phyloP scores from a whole-genome alignment of 805 yeast genomes.

The Kodamaea kaohsiungensis region DNA sequence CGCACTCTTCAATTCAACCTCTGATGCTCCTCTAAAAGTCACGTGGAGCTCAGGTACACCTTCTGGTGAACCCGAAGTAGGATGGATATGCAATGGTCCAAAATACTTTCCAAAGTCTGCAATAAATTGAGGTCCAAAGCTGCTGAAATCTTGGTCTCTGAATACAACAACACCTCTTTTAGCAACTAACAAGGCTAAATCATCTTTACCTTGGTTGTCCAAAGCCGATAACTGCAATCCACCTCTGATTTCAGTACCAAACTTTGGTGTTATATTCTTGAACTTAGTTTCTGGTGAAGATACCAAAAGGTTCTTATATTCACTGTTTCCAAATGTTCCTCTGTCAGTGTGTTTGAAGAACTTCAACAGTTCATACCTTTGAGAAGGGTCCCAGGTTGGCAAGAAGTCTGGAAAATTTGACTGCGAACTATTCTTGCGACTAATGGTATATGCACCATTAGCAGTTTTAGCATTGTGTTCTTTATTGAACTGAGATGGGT shows the following conservation, averaged over 20 bases:
- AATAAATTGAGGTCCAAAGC: conserved; percentile 45
- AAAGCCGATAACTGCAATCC: conserved; percentile 33
- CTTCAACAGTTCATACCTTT: conserved; percentile 29
- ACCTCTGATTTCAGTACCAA: conserved; percentile 29
- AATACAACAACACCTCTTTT: conserved; percentile 37
- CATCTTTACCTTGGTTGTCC: conserved; percentile 29
- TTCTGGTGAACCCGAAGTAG: conserved; percentile 69
- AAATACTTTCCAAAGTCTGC: conserved; percentile 62
- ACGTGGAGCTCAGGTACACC: conserved; percentile 65
- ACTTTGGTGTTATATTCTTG: conserved; percentile 31
- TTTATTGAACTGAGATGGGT: conserved; percentile 25
- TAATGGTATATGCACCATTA: conserved; percentile 30
- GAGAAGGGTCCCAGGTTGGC: conserved; percentile 37
- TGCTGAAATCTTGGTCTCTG: conserved; percentile 32
- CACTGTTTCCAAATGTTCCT: conserved; percentile 27
- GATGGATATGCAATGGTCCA: conserved; percentile 73
- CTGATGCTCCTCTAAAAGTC: conserved; percentile 52
- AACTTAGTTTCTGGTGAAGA: conserved; percentile 13
- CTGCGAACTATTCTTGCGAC: conserved; percentile 21
- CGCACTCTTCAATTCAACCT: conserved; percentile 36
- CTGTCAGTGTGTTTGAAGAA: conserved; percentile 29
- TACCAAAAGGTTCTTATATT: conserved; percentile 23
- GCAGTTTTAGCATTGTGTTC: conserved; percentile 19
- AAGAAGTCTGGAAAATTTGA: conserved; percentile 29
- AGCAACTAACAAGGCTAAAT: conserved; percentile 33